Percentiles rank a stretch among this genome's conserved stretches.
Conservation (phyloP, 495 filamentous ascomycete genomes). For the Aspergillus homomorphus region DNA sequence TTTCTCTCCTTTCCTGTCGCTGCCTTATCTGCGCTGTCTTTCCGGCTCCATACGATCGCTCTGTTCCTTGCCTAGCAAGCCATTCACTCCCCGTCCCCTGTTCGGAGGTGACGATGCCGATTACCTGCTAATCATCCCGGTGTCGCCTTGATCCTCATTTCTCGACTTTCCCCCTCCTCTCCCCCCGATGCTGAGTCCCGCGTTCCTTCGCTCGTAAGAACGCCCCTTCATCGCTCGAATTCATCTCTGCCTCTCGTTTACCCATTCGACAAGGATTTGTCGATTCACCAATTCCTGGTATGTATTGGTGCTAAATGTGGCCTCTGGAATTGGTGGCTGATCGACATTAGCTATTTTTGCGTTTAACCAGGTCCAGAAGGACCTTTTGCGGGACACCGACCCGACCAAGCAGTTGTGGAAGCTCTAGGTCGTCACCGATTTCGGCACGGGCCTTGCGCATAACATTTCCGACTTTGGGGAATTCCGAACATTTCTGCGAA, state of each 20-base stretch:
- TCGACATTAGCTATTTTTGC: slow-evolving; percentile 8
- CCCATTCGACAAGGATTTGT: neutral
- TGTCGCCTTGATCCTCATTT: slow-evolving; percentile 8
- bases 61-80: slow-evolving; percentile 7
- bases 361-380: slow-evolving; percentile 5
- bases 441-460: slow-evolving; percentile 5
- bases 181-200: slow-evolving; percentile 12
- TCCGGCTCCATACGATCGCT: slow-evolving; percentile 2
- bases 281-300: slow-evolving; percentile 3
- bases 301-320: neutral
- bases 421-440: neutral
- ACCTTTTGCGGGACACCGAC: slow-evolving; percentile 11
- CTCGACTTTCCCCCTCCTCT: slow-evolving; percentile 1
- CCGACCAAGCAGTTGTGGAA: slow-evolving; percentile 2
- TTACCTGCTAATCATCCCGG: slow-evolving; percentile 16
- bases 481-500: neutral
- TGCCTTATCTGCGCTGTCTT: slow-evolving; percentile 9
- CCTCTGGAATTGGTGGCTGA: slow-evolving; percentile 7
- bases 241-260: neutral
- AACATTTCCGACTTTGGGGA: neutral
- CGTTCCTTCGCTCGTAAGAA: slow-evolving; percentile 7
- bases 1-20: slow-evolving; percentile 14
- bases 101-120: slow-evolving; percentile 17
- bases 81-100: slow-evolving; percentile 10
- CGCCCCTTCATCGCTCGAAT: slow-evolving; percentile 1